phyloP scores from a whole-genome alignment of 176 grass and related monocot species.

The Hordeum marinum region DNA sequence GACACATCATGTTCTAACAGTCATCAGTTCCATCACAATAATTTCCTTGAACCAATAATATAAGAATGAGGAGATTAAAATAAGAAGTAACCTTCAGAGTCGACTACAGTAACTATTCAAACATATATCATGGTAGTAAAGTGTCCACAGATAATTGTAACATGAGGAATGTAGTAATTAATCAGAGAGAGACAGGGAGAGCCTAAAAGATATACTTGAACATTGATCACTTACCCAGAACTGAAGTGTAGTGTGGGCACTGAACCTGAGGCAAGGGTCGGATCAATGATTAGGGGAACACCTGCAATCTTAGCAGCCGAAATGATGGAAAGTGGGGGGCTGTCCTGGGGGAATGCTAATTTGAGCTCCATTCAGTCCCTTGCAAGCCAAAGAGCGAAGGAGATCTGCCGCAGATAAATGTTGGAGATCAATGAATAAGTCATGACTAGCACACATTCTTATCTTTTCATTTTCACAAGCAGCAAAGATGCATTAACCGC shows the following conservation, averaged over 20 bases:
- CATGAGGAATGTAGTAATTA: background rate
- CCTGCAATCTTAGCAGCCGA: slow-evolving; percentile 63
- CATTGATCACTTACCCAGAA: slow-evolving; percentile 47
- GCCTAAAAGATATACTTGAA: background rate
- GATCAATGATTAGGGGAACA: slow-evolving; percentile 49
- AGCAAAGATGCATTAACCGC: background rate
- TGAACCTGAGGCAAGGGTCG: slow-evolving; percentile 53
- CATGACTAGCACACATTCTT: background rate
- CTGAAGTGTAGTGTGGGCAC: slow-evolving; percentile 40
- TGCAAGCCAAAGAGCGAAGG: background rate
- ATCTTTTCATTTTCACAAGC: background rate
- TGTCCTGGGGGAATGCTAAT: slow-evolving; percentile 56
- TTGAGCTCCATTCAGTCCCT: slow-evolving; percentile 38
- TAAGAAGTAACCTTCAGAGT: background rate
- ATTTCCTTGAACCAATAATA: background rate
- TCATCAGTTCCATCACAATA: background rate
- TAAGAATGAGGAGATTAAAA: background rate
- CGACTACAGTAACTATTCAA: background rate
- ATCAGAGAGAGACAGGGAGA: background rate
- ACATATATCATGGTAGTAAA: background rate
- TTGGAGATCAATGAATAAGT: background rate
- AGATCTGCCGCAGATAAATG: background rate
- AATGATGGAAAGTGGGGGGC: slow-evolving; percentile 63
- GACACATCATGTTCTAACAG: background rate
- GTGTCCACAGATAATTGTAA: background rate